Evolutionary conservation across 805 yeast genomes (phyloP).

Genomic region (Kazachstania martiniae): DNA sequence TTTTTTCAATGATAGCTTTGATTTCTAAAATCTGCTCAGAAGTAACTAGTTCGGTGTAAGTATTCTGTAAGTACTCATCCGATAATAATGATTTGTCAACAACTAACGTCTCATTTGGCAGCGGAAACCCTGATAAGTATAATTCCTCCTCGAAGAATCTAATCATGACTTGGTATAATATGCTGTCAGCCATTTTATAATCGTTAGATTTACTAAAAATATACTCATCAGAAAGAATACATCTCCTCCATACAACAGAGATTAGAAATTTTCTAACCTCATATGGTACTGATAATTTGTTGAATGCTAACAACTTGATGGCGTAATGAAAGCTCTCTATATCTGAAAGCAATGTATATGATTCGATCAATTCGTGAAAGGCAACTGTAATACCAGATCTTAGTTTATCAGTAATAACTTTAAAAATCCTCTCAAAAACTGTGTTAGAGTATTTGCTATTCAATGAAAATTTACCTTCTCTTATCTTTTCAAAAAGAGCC

Average conservation of each 20-base stretch:
- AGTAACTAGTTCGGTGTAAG: slow-evolving; percentile 6
- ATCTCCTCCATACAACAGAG: slow-evolving; percentile 46
- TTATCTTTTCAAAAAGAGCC: slow-evolving; percentile 24
- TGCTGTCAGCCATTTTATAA: slow-evolving; percentile 33
- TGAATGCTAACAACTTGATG: slow-evolving; percentile 38
- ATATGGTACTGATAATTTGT: slow-evolving; percentile 17
- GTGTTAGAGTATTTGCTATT: slow-evolving; percentile 15
- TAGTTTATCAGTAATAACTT: slow-evolving; percentile 17
- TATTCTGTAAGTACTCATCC: slow-evolving; percentile 9
- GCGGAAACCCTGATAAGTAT: slow-evolving; percentile 15
- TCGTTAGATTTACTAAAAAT: slow-evolving; percentile 33
- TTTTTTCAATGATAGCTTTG: slow-evolving; percentile 7
- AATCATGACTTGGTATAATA: slow-evolving; percentile 36
- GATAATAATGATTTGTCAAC: slow-evolving; percentile 8
- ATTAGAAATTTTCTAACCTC: slow-evolving; percentile 26
- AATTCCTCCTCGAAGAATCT: slow-evolving; percentile 27
- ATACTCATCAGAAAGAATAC: slow-evolving; percentile 48
- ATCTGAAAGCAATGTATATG: slow-evolving; percentile 38
- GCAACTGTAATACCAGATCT: slow-evolving; percentile 29
- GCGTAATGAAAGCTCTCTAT: slow-evolving; percentile 33
- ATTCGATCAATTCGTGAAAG: slow-evolving; percentile 39
- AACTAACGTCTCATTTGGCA: slow-evolving; percentile 22
- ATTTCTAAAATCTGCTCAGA: slow-evolving; percentile 5
- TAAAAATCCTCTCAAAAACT: slow-evolving; percentile 14
- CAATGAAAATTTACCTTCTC: slow-evolving; percentile 15